Percentiles rank a stretch among this genome's conserved stretches.
Evolutionary conservation across 768 basidiomycete species (phyloP).

Genomic region (Omphalotus guepiniiformis): DNA sequence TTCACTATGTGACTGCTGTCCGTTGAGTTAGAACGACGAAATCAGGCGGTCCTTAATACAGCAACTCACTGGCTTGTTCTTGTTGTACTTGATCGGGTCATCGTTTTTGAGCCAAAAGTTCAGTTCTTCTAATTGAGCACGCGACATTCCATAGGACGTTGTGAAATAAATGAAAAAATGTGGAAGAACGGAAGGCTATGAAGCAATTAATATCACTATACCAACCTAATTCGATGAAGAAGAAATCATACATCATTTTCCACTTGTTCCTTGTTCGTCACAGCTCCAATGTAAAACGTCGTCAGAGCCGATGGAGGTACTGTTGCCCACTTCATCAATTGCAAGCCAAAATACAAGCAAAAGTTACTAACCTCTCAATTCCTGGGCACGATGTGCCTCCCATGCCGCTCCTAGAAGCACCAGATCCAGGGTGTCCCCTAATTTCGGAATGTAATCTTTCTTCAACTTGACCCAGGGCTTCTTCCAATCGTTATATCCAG

Average conservation of each 20-base stretch:
- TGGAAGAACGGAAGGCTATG: constrained; percentile 42
- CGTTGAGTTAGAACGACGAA: too few relatives aligned
- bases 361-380: constrained; percentile 56
- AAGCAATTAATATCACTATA: background rate
- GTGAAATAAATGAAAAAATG: constrained; percentile 75
- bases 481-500: constrained; percentile 58
- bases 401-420: constrained; percentile 73
- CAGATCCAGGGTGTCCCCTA: constrained; percentile 80
- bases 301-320: constrained; percentile 71
- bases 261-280: constrained; percentile 46
- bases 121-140: constrained; percentile 64
- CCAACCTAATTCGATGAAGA: too few relatives aligned
- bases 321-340: constrained; percentile 20
- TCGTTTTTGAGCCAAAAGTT: constrained; percentile 62
- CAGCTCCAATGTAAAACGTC: constrained; percentile 74
- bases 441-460: constrained; percentile 82
- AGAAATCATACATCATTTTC: constrained; percentile 32
- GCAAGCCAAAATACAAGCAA: background rate
- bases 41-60: constrained; percentile 1
- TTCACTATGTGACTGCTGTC: too few relatives aligned
- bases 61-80: constrained; percentile 16
- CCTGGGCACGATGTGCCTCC: constrained; percentile 75
- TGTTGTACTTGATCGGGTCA: constrained; percentile 29
- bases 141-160: constrained; percentile 67
- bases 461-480: constrained; percentile 87